A percentile compares a stretch with the other conserved stretches of the same genome.
Conservation (phyloP, 768 basidiomycete species). For the Rhodotorula kratochvilovae region DNA sequence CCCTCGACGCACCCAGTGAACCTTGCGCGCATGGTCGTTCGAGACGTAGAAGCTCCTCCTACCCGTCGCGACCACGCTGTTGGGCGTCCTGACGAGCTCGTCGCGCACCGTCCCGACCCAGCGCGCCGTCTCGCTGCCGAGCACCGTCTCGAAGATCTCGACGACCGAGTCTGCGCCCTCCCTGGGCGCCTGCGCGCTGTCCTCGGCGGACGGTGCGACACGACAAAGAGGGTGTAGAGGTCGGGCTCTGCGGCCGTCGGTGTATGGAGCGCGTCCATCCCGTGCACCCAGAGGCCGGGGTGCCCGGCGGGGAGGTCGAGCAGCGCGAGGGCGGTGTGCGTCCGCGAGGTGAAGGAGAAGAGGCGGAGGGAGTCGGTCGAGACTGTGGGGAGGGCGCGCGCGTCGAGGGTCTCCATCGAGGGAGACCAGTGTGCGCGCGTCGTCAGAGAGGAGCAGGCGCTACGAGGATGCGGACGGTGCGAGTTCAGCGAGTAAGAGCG, state of each 20-base stretch:
- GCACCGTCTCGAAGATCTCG: slow-evolving; percentile 61
- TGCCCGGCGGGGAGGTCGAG: slow-evolving; percentile 7
- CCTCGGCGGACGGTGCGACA: slow-evolving; percentile 59
- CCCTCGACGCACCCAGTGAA: slow-evolving; percentile 53
- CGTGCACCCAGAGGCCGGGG: slow-evolving; percentile 52
- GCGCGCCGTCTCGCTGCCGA: slow-evolving; percentile 51
- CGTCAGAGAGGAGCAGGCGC: slow-evolving; percentile 12
- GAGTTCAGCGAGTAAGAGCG: no score
- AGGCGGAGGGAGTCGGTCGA: slow-evolving; percentile 11
- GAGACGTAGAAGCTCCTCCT: slow-evolving; percentile 66
- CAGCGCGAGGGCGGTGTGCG: slow-evolving; percentile 2
- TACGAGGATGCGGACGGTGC: not conserved
- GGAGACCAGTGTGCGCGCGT: slow-evolving; percentile 6
- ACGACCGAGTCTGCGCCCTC: slow-evolving; percentile 66
- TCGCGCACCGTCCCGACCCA: slow-evolving; percentile 62
- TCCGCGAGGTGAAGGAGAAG: not conserved
- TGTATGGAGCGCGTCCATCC: slow-evolving; percentile 65
- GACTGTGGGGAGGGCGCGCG: not conserved
- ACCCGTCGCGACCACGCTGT: slow-evolving; percentile 61
- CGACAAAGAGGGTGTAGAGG: slow-evolving; percentile 44
- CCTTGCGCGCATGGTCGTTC: slow-evolving; percentile 61
- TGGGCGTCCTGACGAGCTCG: slow-evolving; percentile 60
- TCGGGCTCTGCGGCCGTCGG: slow-evolving; percentile 41
- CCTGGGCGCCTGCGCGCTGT: slow-evolving; percentile 45
- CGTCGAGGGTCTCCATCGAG: not conserved